A percentile compares a stretch with the other conserved stretches of the same genome.
Conservation (phyloP, 768 basidiomycete genomes). For the Chalciporus pseudorubinellus region DNA sequence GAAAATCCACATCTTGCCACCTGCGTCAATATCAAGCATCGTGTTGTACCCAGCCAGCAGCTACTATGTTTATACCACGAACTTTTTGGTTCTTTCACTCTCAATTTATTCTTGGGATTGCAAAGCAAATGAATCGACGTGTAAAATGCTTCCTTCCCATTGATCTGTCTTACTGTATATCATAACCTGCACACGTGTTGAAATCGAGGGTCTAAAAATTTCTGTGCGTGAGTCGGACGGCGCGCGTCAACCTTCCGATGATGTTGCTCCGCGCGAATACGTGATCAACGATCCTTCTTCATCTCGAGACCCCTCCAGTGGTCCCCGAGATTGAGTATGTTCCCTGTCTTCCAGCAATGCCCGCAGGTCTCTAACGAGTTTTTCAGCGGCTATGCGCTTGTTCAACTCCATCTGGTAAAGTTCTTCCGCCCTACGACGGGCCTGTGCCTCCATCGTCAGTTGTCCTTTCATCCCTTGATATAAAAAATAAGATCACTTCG, state of each 20-base stretch:
- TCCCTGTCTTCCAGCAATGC: conserved; percentile 4
- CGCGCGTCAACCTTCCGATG: background rate
- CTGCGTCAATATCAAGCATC: conserved; percentile 28
- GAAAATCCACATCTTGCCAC: conserved; percentile 13
- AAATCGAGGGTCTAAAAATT: background rate
- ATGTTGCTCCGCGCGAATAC: background rate
- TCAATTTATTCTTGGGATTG: conserved; percentile 4
- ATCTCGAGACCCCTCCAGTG: background rate
- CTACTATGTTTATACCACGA: conserved; percentile 23
- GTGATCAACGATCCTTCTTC: background rate
- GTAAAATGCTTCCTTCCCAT: conserved; percentile 16
- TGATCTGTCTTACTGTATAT: conserved; percentile 28
- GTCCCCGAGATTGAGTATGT: background rate
- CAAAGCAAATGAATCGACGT: conserved; percentile 16
- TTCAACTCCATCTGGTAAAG: conserved; percentile 30
- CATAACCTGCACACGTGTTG: conserved; percentile 9
- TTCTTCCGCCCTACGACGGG: conserved; percentile 35
- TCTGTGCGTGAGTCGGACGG: no score
- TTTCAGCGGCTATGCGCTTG: conserved; percentile 32
- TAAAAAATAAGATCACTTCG: conserved; percentile 1
- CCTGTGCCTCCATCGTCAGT: conserved; percentile 28
- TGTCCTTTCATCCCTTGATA: conserved; percentile 34
- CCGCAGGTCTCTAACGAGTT: conserved; percentile 17
- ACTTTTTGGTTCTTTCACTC: conserved; percentile 6
- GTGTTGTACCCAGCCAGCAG: conserved; percentile 23